A percentile compares a stretch with the other conserved stretches of the same genome.
Evolutionary conservation across 1,284 basidiomycete species (phyloP).

Genomic region (Leccinum pachyderme): DNA sequence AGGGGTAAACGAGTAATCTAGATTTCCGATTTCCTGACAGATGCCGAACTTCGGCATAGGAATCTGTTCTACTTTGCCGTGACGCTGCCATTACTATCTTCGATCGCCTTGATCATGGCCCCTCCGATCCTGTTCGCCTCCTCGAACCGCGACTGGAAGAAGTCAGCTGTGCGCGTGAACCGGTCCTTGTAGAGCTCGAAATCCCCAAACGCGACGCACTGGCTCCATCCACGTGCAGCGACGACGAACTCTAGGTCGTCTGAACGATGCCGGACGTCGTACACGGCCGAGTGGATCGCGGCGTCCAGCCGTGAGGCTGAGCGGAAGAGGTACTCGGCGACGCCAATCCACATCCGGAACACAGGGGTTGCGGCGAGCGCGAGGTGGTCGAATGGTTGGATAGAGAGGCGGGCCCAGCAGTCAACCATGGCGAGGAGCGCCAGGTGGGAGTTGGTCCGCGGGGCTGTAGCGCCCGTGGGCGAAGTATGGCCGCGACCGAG

Average conservation of each 20-base stretch:
- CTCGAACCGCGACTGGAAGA: conserved; percentile 88
- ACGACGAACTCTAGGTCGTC: conserved; percentile 95
- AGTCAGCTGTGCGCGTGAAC: conserved; percentile 79
- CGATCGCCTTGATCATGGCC: conserved; percentile 90
- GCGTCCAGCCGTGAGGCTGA: conserved; percentile 58
- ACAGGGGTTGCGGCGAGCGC: conserved; percentile 94
- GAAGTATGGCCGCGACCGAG: conserved; percentile 5
- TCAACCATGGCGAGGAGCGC: conserved; percentile 98
- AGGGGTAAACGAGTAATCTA: background rate
- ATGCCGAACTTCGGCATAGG: background rate
- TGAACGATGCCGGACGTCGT: conserved; percentile 80
- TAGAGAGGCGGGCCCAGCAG: conserved; percentile 88
- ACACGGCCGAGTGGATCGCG: conserved; percentile 76
- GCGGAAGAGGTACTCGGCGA: conserved; percentile 94
- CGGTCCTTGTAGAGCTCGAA: conserved; percentile 86
- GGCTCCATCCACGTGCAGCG: conserved; percentile 95
- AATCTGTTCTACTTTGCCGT: background rate
- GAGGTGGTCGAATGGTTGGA: conserved; percentile 91
- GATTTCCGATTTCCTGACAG: background rate
- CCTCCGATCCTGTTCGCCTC: conserved; percentile 82
- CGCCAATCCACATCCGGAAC: conserved; percentile 96
- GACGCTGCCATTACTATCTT: conserved; percentile 45
- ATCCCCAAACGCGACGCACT: conserved; percentile 89
- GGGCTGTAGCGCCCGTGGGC: conserved; percentile 7
- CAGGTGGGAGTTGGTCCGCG: conserved; percentile 82